Percentiles rank a stretch among this genome's conserved stretches.
phyloP scores from a whole-genome alignment of 768 basidiomycete genomes.

The Calvatia gigantea region DNA sequence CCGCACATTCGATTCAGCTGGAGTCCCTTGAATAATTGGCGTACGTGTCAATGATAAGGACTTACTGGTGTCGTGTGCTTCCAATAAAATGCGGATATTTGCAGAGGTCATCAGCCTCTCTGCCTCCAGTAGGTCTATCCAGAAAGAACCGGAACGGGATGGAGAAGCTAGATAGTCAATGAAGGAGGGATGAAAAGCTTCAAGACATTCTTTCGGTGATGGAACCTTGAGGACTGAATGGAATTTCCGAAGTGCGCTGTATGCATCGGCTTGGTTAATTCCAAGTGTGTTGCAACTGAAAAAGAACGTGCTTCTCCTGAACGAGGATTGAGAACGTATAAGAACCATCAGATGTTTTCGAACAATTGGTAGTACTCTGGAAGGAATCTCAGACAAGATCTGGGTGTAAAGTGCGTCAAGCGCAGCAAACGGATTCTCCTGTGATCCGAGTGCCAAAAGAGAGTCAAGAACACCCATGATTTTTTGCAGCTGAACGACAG shows the following conservation, averaged over 20 bases:
- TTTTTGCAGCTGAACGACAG: conserved; percentile 1
- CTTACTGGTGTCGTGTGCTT: no score
- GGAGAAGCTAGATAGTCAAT: background rate
- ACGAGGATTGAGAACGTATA: background rate
- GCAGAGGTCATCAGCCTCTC: no score
- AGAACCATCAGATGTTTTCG: background rate
- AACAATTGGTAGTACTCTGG: background rate
- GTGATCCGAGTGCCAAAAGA: no score
- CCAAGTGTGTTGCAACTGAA: background rate
- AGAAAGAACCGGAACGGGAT: background rate
- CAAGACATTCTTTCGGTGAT: background rate
- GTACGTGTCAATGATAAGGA: no score
- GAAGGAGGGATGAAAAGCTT: background rate
- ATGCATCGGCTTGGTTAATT: background rate
- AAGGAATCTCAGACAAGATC: background rate
- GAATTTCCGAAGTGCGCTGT: background rate
- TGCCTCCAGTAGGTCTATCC: background rate
- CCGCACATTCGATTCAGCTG: no score
- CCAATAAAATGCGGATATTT: no score
- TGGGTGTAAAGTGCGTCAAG: conserved; percentile 11
- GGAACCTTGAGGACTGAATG: background rate
- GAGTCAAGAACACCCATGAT: background rate
- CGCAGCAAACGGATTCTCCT: background rate
- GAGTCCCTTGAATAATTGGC: no score
- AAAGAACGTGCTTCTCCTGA: background rate